Conservation (phyloP, 2,329 filamentous ascomycete genomes). For the Tothia fuscella region DNA sequence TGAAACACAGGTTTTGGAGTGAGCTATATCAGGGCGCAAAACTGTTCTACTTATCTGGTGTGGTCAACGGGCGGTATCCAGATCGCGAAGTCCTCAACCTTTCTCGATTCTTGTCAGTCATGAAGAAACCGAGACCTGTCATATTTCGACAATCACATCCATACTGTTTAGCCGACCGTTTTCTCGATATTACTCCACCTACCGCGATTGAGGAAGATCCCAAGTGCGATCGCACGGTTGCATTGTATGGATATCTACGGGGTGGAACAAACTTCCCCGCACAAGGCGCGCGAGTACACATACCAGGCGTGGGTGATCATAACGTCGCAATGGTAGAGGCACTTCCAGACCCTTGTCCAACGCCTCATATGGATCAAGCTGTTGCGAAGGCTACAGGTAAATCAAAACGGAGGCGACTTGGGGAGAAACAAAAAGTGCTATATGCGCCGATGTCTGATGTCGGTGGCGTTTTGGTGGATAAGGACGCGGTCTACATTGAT, state of each 20-base stretch:
- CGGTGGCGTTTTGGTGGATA: conserved; percentile 88
- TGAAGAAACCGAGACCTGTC: conserved; percentile 97
- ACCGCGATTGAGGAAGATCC: conserved; percentile 78
- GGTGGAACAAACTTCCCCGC: conserved; percentile 92
- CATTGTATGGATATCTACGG: conserved; percentile 83
- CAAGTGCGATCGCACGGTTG: conserved; percentile 83
- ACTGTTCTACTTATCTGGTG: conserved; percentile 89
- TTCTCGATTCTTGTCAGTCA: conserved; percentile 88
- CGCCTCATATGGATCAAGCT: conserved; percentile 79
- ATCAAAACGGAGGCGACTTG: conserved; percentile 64
- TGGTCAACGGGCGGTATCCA: conserved; percentile 92
- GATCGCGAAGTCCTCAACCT: conserved; percentile 94
- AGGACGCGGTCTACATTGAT: conserved; percentile 88
- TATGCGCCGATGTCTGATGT: conserved; percentile 98
- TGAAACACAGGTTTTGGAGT: conserved; percentile 94
- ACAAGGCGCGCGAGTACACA: conserved; percentile 73
- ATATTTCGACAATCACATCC: conserved; percentile 95
- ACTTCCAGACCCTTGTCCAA: conserved; percentile 89
- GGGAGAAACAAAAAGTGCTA: conserved; percentile 92
- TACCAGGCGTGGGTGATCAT: conserved; percentile 85
- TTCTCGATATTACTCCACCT: conserved; percentile 89
- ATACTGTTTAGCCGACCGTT: conserved; percentile 85
- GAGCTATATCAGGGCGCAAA: conserved; percentile 96
- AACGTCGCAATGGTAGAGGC: conserved; percentile 73
- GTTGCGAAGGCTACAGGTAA: conserved; percentile 77